Evolutionary conservation across 2,329 filamentous ascomycete species (phyloP).

Genomic region (Trichoderma lentiforme): DNA sequence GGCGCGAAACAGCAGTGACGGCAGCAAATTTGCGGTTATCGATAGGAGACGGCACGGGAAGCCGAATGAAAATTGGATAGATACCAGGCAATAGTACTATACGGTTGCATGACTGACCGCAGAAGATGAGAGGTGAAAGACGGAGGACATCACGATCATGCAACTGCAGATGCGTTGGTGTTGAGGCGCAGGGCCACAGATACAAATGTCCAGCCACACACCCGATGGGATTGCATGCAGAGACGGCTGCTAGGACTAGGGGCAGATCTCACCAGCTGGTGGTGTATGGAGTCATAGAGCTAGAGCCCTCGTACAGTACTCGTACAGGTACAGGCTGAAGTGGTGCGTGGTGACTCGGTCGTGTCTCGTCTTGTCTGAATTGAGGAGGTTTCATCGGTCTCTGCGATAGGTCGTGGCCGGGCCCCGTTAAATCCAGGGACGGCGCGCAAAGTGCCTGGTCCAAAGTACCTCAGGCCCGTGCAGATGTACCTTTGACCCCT

Average conservation of each 20-base stretch:
- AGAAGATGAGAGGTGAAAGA: neutral
- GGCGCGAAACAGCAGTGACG: neutral
- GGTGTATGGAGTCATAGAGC: neutral
- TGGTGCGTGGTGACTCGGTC: neutral
- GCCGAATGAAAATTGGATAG: neutral
- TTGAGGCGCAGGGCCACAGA: constrained; percentile 2
- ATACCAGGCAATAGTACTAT: neutral
- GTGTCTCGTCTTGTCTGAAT: constrained; percentile 5
- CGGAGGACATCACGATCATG: neutral
- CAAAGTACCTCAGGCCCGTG: neutral
- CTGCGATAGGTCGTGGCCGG: neutral
- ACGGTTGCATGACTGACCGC: neutral
- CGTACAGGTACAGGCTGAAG: neutral
- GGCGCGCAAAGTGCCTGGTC: neutral
- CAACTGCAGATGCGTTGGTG: neutral
- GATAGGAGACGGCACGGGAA: neutral
- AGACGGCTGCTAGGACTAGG: neutral
- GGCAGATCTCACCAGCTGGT: neutral
- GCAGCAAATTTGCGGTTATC: neutral
- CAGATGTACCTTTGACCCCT: constrained; percentile 13
- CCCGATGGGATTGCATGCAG: constrained; percentile 3
- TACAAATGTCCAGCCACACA: neutral
- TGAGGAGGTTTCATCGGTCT: constrained; percentile 13
- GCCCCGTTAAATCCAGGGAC: neutral
- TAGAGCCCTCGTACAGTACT: neutral